Evolutionary conservation across 306 rosid genomes (phyloP), one percentile per base, ranked within the genome.

Genomic region (Cucurbita argyrosperma): DNA sequence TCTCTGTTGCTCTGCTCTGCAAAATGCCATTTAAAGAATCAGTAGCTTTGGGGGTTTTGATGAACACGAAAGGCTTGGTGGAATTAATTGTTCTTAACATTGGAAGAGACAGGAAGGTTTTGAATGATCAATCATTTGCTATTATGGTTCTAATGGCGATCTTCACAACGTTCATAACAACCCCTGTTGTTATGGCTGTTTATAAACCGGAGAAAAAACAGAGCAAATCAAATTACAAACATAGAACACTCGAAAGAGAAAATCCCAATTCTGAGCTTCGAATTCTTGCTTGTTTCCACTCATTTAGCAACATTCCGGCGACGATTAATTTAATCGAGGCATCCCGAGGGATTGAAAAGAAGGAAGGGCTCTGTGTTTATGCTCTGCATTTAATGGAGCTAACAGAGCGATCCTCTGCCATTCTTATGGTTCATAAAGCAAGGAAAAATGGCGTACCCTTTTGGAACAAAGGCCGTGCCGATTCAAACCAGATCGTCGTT

Each of bases 131-230:
- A 76, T 86, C 96, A 23, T 94, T 94, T 71, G 90, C 97, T 6
- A 89, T 94, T 56, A 86, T 94, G 97, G 95, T 94, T 85, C 87
- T 94, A 9, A 90, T 94, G 98, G 98, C 98, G 10, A 65, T 94
- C 68, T 82, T 94, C 73, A 94, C 97, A 18, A 94, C 98, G 74
- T 86, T 94, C 83, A 70, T 89, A 76, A 94, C 98, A 43, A 89
- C 97, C 3, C 98, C 98, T 37, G 3, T 85, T 37, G 95, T 94
- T 35, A 76, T 81, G 13, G 79, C 83, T 9, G 77, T 86, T 30
- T 90, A 89, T 68, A 87, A 86, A 77, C 96, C 94, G 13, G 86
- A 85, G 30, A 87, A 88, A 63, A 84, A 85, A 71, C 56, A 57
- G 8, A 77, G 76, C 53, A 78, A 19, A 15, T 68, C 81, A 26